phyloP scores from a whole-genome alignment of 805 yeast species.

The Candida multigemmis region DNA sequence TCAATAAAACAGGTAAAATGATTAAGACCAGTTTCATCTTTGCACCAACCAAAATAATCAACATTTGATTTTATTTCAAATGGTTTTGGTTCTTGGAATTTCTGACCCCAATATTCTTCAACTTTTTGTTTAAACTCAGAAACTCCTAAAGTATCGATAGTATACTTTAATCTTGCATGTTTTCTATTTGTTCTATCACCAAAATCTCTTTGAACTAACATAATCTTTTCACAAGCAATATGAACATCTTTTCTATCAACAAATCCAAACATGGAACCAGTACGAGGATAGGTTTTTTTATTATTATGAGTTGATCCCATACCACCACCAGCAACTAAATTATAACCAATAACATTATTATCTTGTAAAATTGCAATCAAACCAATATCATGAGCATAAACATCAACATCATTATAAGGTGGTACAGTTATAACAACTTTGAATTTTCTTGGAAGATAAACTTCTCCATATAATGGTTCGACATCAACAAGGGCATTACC shows the following conservation, averaged over 20 bases:
- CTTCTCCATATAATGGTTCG: slow-evolving; percentile 83
- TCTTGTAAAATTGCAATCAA: slow-evolving; percentile 76
- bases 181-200: slow-evolving; percentile 96
- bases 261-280: slow-evolving; percentile 83
- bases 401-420: slow-evolving; percentile 94
- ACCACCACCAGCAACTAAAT: slow-evolving; percentile 94
- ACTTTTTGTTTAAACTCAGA: slow-evolving; percentile 72
- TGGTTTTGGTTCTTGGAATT: slow-evolving; percentile 60
- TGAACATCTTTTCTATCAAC: slow-evolving; percentile 59
- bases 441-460: slow-evolving; percentile 91
- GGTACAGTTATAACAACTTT: slow-evolving; percentile 93
- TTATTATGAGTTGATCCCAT: slow-evolving; percentile 98
- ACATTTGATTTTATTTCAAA: slow-evolving; percentile 79
- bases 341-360: slow-evolving; percentile 68
- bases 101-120: slow-evolving; percentile 74
- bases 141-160: slow-evolving; percentile 89
- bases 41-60: slow-evolving; percentile 91
- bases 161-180: slow-evolving; percentile 95
- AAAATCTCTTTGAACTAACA: slow-evolving; percentile 88
- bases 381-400: slow-evolving; percentile 92
- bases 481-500: slow-evolving; percentile 75
- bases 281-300: slow-evolving; percentile 91
- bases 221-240: slow-evolving; percentile 78
- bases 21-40: slow-evolving; percentile 73
- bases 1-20: slow-evolving; percentile 93